phyloP scores from a whole-genome alignment of 768 basidiomycete species.

The Lentinula raphanica region DNA sequence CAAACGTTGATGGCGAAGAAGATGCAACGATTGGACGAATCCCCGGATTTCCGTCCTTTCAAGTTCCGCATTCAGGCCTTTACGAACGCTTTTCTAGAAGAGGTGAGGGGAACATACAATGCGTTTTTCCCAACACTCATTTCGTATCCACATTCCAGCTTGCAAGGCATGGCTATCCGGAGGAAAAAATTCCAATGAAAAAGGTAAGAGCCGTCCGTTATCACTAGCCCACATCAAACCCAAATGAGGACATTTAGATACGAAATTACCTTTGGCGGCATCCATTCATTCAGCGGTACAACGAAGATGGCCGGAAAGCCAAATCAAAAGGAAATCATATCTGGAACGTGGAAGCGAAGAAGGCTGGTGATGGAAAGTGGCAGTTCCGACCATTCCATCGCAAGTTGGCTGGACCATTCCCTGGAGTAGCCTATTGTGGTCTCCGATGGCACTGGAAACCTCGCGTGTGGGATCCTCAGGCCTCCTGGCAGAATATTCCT shows the following conservation, averaged over 20 bases:
- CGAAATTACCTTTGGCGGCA: slow-evolving; percentile 96
- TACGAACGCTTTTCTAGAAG: slow-evolving; percentile 91
- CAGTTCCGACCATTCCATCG: slow-evolving; percentile 85
- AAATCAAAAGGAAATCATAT: slow-evolving; percentile 99
- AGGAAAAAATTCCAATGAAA: slow-evolving; percentile 95
- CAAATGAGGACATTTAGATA: slow-evolving; percentile 44
- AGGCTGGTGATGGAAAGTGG: slow-evolving; percentile 70
- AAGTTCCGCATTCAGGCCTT: slow-evolving; percentile 99
- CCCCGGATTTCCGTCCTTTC: slow-evolving; percentile 95
- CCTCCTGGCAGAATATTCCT: slow-evolving; percentile 71
- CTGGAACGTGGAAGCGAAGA: slow-evolving; percentile 97
- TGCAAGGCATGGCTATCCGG: slow-evolving; percentile 78
- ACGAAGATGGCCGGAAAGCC: slow-evolving; percentile 98
- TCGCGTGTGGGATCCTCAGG: slow-evolving; percentile 95
- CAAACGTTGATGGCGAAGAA: slow-evolving; percentile 98
- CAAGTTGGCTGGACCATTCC: slow-evolving; percentile 79
- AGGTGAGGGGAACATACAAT: slow-evolving; percentile 41
- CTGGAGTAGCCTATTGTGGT: slow-evolving; percentile 75
- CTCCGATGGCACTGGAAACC: slow-evolving; percentile 87
- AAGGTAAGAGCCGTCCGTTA: slow-evolving; percentile 49
- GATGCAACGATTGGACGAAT: slow-evolving; percentile 96
- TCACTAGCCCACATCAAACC: slow-evolving; percentile 8
- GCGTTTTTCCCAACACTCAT: too few relatives aligned
- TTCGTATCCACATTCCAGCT: slow-evolving; percentile 42
- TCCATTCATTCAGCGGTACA: slow-evolving; percentile 91